Conservation (phyloP, 1,284 basidiomycete genomes). For the Cryptococcus wingfieldii region DNA sequence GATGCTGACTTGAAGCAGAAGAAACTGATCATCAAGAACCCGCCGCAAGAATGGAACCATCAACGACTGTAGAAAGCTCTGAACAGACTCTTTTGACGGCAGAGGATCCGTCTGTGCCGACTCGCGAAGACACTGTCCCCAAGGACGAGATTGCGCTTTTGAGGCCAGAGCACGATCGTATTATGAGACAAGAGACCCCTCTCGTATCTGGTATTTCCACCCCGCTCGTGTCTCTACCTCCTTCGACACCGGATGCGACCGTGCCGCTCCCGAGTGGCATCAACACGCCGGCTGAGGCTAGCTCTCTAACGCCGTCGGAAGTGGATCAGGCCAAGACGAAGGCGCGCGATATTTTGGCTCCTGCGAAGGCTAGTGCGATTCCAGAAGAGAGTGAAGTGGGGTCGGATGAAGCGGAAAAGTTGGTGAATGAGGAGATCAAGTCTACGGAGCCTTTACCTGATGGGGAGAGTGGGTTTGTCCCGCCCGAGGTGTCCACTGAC, state of each 20-base stretch:
- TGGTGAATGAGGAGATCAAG: constrained; percentile 1
- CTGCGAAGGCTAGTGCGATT: not conserved
- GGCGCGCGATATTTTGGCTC: not conserved
- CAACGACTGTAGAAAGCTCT: not conserved
- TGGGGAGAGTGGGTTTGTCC: too few relatives aligned
- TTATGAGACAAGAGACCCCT: not conserved
- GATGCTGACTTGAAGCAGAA: too few relatives aligned
- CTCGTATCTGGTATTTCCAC: not conserved
- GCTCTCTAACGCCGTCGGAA: constrained; percentile 1
- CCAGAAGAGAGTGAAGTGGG: constrained; percentile 1
- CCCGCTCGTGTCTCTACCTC: not conserved
- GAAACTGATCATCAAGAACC: too few relatives aligned
- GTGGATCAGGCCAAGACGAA: not conserved
- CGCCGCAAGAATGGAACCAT: not conserved
- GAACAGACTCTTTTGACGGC: too few relatives aligned
- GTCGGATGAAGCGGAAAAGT: not conserved
- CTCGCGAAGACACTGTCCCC: not conserved
- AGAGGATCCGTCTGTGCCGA: too few relatives aligned
- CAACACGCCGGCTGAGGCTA: constrained; percentile 1
- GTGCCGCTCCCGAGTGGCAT: not conserved
- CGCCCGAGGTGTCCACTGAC: too few relatives aligned
- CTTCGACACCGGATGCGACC: not conserved
- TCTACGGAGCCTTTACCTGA: too few relatives aligned
- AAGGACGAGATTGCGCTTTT: constrained; percentile 1
- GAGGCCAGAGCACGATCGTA: not conserved